A percentile compares a stretch with the other conserved stretches of the same genome.
Conservation (phyloP, 2,329 filamentous ascomycete species). For the Stagonosporopsis chrysanthemi region DNA sequence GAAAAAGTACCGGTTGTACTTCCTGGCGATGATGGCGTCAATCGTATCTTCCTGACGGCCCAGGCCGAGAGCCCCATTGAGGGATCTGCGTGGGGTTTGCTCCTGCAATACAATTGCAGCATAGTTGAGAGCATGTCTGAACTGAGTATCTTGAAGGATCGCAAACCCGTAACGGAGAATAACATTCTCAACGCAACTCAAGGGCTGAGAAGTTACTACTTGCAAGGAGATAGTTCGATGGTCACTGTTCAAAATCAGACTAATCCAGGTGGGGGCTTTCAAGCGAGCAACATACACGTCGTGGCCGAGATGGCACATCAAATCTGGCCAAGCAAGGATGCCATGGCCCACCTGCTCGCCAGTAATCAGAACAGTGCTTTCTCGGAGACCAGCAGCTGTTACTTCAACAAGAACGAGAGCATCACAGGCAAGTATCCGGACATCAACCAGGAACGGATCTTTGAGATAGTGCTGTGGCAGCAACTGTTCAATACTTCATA, state of each 20-base stretch:
- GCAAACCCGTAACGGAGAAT: neutral
- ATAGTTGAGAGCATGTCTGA: neutral
- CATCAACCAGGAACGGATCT: neutral
- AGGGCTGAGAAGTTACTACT: neutral
- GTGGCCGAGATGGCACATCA: neutral
- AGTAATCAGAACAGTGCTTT: neutral
- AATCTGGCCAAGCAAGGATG: neutral
- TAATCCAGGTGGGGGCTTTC: neutral
- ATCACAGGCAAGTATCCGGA: neutral
- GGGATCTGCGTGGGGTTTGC: neutral
- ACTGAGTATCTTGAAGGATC: neutral
- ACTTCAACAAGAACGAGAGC: neutral
- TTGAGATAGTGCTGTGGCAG: slow-evolving; percentile 5
- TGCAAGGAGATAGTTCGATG: neutral
- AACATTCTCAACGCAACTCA: neutral
- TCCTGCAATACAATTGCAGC: slow-evolving; percentile 1
- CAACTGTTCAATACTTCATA: neutral
- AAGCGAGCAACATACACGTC: neutral
- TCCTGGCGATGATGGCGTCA: neutral
- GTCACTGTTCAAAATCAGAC: slow-evolving; percentile 2
- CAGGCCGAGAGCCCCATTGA: neutral
- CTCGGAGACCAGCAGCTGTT: neutral
- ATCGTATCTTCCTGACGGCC: neutral
- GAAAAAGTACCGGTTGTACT: neutral
- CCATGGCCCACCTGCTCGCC: neutral